phyloP scores from a whole-genome alignment of 495 filamentous ascomycete species.

The Glonium stellatum region DNA sequence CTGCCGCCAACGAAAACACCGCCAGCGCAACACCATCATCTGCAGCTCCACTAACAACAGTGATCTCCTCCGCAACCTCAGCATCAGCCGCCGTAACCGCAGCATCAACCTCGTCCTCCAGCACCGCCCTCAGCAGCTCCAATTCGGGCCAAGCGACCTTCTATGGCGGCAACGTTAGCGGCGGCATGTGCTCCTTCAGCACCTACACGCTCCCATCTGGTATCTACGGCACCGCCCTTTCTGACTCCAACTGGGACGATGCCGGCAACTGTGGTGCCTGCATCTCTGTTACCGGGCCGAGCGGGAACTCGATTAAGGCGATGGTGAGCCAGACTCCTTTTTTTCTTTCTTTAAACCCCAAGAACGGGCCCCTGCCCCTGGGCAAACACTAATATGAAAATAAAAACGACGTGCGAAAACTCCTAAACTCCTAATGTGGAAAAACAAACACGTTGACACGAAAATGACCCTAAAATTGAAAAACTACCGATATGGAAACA shows the following conservation, averaged over 20 bases:
- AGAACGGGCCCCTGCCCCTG: too few species aligned
- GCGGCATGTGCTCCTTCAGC: constrained; percentile 52
- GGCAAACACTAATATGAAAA: too few species aligned
- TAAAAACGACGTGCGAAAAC: too few species aligned
- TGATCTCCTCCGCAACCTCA: neutral
- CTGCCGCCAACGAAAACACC: neutral
- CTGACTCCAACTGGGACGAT: constrained; percentile 45
- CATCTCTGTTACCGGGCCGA: constrained; percentile 45
- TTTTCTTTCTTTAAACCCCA: neutral
- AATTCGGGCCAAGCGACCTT: constrained; percentile 29
- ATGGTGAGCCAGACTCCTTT: constrained; percentile 47
- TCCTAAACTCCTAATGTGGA: too few species aligned
- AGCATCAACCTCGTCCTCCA: constrained; percentile 2
- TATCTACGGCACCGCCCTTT: constrained; percentile 50
- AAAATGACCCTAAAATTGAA: too few species aligned
- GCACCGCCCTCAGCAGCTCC: neutral
- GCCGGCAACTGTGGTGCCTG: constrained; percentile 52
- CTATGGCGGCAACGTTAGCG: constrained; percentile 53
- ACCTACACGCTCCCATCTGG: constrained; percentile 50
- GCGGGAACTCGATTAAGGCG: constrained; percentile 52
- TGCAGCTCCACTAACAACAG: neutral
- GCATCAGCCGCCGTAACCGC: neutral
- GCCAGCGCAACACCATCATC: neutral
- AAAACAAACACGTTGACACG: too few species aligned
- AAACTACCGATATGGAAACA: too few species aligned